Base-by-base conservation (phyloP, 305 asterid genomes). In the Fraxinus angustifolia region DNA sequence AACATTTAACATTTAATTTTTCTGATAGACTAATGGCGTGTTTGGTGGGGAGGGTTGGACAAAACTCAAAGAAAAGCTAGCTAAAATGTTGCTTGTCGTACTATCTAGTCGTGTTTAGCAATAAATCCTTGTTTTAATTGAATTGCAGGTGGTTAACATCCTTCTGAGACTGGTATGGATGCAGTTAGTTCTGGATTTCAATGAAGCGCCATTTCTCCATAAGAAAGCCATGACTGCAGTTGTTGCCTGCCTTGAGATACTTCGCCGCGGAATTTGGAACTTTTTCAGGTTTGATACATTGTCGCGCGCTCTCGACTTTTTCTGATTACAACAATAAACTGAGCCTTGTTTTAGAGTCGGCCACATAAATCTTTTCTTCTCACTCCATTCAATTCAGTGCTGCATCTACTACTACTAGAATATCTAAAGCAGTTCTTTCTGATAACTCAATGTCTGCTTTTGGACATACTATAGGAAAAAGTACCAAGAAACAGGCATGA, bases 261-360 rank as follows among this genome's bases (percentile, higher is more conserved):
- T 95, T 40, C 97, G 98, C 8, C 97, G 98, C 2, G 94, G 97
- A 73, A 91, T 95, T 38, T 95, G 99, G 97, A 95, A 95, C 83
- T 95, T 95, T 85, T 95, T 95, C 93, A 95, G 99, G 99, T 93
- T 45, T 30, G 74, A 48, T 2, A 6, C 23, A n/a, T 17, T 53
- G 62, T 53, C 62, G 11, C 17, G 28, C 68, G 8, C 19, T 58
- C 30, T 58, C 30, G 14, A 58, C 3, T n/a, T 14, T 1, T 28
- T 21, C 11, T 1, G 50, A 21, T 45, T 4, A 81, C 7, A 67
- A 50, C 45, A 35, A 30, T 53, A 53, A 53, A 53, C 8, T 17
- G 23, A n/a, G 26, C 3, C 21, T 53, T 53, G 58, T 48, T 53
- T 53, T 5, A 17, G 23, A 53, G 56, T 17, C 78, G 21, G 14